Evolutionary conservation across 805 yeast genomes (phyloP).

Genomic region (Torulaspora maleeae): DNA sequence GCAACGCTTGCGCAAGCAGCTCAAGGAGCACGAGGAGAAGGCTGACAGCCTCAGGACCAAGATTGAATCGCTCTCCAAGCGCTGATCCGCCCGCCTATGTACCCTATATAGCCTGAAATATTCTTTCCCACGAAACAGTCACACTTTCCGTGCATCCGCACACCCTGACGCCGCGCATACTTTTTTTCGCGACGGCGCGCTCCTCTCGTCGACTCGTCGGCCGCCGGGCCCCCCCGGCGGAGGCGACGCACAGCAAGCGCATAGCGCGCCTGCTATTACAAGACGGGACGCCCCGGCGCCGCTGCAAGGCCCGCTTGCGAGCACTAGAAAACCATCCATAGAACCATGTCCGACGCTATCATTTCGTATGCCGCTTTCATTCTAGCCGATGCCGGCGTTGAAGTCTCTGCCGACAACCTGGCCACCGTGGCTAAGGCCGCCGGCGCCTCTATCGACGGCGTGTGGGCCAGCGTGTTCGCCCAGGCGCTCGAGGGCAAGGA

Average conservation of each 20-base stretch:
- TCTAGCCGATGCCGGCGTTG: slow-evolving; percentile 96
- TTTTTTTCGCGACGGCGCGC: neutral
- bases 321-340: neutral
- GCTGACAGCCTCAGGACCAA: slow-evolving; percentile 48
- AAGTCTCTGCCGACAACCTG: slow-evolving; percentile 80
- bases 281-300: no score
- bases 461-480: slow-evolving; percentile 77
- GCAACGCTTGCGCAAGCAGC: slow-evolving; percentile 66
- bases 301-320: no score
- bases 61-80: slow-evolving; percentile 30
- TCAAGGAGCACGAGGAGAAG: slow-evolving; percentile 69
- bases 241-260: no score
- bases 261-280: neutral
- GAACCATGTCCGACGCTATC: slow-evolving; percentile 83
- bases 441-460: slow-evolving; percentile 65
- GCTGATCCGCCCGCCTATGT: neutral
- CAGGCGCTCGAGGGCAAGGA: slow-evolving; percentile 81
- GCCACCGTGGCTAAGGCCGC: slow-evolving; percentile 70
- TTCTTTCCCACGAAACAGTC: slow-evolving; percentile 4
- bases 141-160: neutral
- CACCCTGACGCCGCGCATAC: neutral
- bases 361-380: slow-evolving; percentile 98
- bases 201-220: neutral
- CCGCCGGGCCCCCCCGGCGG: no score
- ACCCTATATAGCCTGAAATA: neutral